These are phyloP conservation scores for Vitis hybrid DNA, from an alignment of 177 flowering plant species.

Conservation along the genomic window DNA sequence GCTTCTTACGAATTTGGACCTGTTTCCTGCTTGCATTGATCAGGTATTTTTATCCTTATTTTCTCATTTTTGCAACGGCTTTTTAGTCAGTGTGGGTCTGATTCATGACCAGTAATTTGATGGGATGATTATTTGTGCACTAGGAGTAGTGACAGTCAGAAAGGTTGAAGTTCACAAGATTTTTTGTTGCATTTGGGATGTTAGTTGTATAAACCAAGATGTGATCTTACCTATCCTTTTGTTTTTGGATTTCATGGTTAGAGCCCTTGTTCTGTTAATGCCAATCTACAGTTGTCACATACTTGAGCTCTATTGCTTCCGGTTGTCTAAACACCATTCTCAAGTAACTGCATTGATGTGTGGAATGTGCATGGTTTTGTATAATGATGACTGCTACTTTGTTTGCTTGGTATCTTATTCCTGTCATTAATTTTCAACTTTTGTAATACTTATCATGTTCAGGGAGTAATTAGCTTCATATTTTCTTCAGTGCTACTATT, in stretches of 20 bases:
- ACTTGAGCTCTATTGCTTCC: background rate
- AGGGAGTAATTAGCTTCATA: slow-evolving; percentile 5
- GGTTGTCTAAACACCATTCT: background rate
- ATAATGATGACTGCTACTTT: background rate
- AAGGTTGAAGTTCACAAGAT: background rate
- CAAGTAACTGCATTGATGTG: background rate
- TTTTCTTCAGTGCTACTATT: slow-evolving; percentile 80
- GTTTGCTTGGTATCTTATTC: background rate
- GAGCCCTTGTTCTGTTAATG: background rate
- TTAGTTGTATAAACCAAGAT: no score
- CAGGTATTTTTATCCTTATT: slow-evolving; percentile 53
- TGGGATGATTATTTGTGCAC: background rate
- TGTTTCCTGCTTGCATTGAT: slow-evolving; percentile 99
- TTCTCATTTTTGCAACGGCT: background rate
- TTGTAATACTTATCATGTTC: background rate
- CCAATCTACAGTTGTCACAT: background rate
- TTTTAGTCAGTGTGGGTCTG: background rate
- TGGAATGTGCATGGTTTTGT: background rate
- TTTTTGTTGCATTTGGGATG: no score
- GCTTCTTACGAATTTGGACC: slow-evolving; percentile 91
- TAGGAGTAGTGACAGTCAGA: no score
- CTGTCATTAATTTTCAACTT: background rate
- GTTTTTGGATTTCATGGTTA: background rate
- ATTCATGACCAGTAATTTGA: background rate
- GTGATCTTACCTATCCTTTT: background rate